Base-by-base conservation (phyloP, 1,284 basidiomycete genomes). In the Marasmius sp. region DNA sequence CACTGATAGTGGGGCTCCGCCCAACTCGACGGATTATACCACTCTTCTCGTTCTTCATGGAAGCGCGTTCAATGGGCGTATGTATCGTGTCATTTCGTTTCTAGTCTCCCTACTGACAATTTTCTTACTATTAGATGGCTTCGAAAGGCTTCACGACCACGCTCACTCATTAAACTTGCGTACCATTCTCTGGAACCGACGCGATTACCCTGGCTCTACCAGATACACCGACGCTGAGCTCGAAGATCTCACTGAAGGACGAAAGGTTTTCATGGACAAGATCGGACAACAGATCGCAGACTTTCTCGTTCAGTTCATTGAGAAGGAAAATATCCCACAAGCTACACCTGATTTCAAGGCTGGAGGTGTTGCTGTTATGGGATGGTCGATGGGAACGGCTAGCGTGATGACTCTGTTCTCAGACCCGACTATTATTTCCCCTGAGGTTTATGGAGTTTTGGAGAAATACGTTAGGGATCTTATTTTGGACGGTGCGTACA, bases 131-230 rank as follows among this genome's bases (percentile, higher is more conserved):
- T 33, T 36, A 65, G 65, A 60, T 39, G 57, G 38, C 8, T 64
- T 67, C 49, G 57, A 62, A 33, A 55, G 50, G 18, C 38, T 70
- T 8, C 54, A 61, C 38, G 43, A 63, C 20, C 62, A 65, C 55
- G 68, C 68, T 1, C 64, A 57, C 12, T 43, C 63, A 48, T 39
- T 63, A 34, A 69, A 72, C 48, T 33, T 68, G 1, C 71, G 73
- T 20, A 41, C 70, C n/a, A 63, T 75, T 34, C 58, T 70, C 33
- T 55, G 72, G 18, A 73, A 72, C 54, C 65, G 74, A 9, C 69
- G 74, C 11, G 72, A 71, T 51, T 76, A 73, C 51, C 64, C 66
- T 12, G 71, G 72, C 10, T 70, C 74, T 3, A 66, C 65, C 1
- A 66, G 64, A 10, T 71, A 66, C 45, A 64, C 62, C 6, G 63